These are phyloP conservation scores for Eucalyptus sp. DNA, from an alignment of 345 rosid species.

Conservation along the genomic window DNA sequence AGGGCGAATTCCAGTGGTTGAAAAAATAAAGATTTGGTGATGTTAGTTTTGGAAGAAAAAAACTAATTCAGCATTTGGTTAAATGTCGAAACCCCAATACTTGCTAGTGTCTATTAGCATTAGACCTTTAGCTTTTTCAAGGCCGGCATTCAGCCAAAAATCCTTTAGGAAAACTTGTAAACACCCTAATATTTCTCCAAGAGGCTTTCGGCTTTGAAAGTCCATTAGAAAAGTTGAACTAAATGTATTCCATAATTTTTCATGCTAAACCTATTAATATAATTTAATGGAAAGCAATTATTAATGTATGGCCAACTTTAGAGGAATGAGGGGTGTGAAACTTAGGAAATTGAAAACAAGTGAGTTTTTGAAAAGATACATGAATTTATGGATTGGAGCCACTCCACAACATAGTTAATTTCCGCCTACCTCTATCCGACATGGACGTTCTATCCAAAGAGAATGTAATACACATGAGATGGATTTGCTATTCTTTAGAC, in stretches of 20 bases:
- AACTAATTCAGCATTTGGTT: neutral
- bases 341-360: neutral
- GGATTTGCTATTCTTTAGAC: neutral
- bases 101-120: neutral
- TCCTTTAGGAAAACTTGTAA: neutral
- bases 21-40: neutral
- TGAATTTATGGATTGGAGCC: too few species aligned
- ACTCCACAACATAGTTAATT: too few species aligned
- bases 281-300: neutral
- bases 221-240: neutral
- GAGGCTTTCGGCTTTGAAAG: neutral
- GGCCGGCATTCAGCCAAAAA: neutral
- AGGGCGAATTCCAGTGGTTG: too few species aligned
- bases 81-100: neutral
- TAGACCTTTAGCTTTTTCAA: neutral
- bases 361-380: neutral
- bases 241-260: accelerated
- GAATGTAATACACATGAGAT: neutral
- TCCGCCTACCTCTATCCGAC: too few species aligned
- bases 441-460: too few species aligned
- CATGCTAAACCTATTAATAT: neutral
- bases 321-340: neutral
- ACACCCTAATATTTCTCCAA: neutral
- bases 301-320: neutral
- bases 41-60: neutral